These are phyloP conservation scores for Claviceps cyperi DNA, from an alignment of 2,329 filamentous ascomycete genomes.

Conservation along the genomic window DNA sequence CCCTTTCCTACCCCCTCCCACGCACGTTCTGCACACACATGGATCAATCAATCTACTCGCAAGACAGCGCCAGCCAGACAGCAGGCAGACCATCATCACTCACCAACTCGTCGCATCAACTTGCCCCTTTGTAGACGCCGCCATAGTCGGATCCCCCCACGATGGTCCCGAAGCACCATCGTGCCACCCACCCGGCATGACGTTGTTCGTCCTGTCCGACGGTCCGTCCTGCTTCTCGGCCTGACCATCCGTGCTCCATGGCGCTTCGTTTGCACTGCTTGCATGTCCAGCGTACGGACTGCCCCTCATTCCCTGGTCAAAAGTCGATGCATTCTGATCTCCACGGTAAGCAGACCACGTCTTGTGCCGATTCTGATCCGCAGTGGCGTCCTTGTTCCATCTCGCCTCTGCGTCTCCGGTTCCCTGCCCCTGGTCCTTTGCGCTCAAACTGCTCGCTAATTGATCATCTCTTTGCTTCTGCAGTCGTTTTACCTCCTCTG, in stretches of 20 bases:
- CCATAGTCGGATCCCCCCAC: constrained; percentile 19
- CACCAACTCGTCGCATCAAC: constrained; percentile 2
- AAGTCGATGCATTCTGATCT: not conserved
- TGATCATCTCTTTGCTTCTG: not conserved
- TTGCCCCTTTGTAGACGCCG: constrained; percentile 17
- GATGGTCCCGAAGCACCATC: not conserved
- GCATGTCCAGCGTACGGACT: not conserved
- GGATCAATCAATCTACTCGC: no score
- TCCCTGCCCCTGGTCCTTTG: not conserved
- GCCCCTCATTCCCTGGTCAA: not conserved
- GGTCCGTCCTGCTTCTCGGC: not conserved
- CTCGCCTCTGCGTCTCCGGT: not conserved
- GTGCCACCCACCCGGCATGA: constrained; percentile 21
- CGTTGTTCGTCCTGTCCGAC: constrained; percentile 9
- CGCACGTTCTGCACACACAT: no score
- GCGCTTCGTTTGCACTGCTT: not conserved
- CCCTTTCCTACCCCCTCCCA: no score
- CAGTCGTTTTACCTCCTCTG: no score
- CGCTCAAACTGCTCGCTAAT: not conserved
- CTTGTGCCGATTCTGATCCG: not conserved
- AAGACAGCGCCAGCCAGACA: no score
- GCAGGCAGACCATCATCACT: no score
- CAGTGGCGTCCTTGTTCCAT: not conserved
- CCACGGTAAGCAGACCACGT: not conserved
- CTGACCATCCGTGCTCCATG: not conserved